Base-by-base conservation (phyloP, 208 protist genomes). In the Herpetomonas samuelpessoai region DNA sequence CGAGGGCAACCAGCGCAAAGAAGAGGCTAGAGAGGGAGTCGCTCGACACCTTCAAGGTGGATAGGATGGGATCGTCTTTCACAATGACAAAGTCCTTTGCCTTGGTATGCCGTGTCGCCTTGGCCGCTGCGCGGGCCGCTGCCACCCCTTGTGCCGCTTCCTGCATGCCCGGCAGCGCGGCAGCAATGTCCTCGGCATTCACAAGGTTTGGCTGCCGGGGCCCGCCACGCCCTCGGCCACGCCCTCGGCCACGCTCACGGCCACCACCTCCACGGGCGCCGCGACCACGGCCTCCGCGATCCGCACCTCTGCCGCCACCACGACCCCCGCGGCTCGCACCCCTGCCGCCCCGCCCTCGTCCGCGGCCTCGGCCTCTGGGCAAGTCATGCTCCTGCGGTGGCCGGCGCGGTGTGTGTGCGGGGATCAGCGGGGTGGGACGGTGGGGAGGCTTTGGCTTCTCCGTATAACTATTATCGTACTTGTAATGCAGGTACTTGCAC, bases 401-500 rank as follows among this genome's bases (percentile, higher is more conserved):
- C 1, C 54, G 56, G 45, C 73, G 70, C 29, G 86, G 86, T 1
- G 76, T 86, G 46, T 90, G 35, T 39, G 72, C 68, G 2, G 82
- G 77, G 46, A 93, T 79, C 28, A 84, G 50, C 10, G 80, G 70
- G 12, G 79, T 56, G 6, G 81, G 86, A 28, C 51, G 67, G 19
- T 62, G 49, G 16, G 86, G 83, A 10, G 74, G 56, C 22, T 61
- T 69, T 12, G 79, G 74, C 55, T 65, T 75, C 68, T 93, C 86
- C 24, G 78, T 85, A 62, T 89, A 84, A 22, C 45, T 62, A 10
- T 50, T 54, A 1, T 71, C 78, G 2, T 78, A 58, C 45, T 81
- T 77, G 71, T 90, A 93, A 55, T 93, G 86, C 24, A 93, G 28
- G 54, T 65, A 85, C n/a, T 26, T 35, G 65, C 86, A 93, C 39